Conservation (phyloP, 2,329 filamentous ascomycete genomes). For the Diaporthe capsici region DNA sequence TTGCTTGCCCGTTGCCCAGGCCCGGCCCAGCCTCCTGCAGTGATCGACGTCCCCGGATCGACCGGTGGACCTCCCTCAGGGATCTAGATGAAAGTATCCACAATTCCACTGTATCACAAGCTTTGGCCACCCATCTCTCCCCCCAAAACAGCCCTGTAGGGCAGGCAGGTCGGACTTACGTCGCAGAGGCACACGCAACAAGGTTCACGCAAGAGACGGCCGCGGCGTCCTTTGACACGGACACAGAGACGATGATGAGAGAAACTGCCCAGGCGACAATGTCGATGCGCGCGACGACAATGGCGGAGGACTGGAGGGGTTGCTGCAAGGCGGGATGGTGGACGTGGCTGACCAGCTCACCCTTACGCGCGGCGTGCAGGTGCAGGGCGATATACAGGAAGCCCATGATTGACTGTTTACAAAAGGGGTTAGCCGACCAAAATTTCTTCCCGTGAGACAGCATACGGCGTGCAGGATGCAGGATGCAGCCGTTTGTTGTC, state of each 20-base stretch:
- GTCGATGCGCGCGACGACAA: slow-evolving; percentile 48
- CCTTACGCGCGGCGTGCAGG: slow-evolving; percentile 46
- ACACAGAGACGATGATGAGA: slow-evolving; percentile 47
- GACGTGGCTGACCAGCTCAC: slow-evolving; percentile 43
- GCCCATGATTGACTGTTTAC: slow-evolving; percentile 48
- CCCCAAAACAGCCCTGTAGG: background rate
- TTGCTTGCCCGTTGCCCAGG: background rate
- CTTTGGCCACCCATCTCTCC: slow-evolving; percentile 10
- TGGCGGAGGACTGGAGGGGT: slow-evolving; percentile 50
- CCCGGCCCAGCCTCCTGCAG: slow-evolving; percentile 17
- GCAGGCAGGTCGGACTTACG: slow-evolving; percentile 43
- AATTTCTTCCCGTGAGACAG: background rate
- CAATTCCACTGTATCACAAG: slow-evolving; percentile 24
- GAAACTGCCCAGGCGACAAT: slow-evolving; percentile 49
- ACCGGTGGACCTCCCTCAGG: slow-evolving; percentile 29
- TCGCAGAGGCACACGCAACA: slow-evolving; percentile 46
- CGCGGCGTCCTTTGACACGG: slow-evolving; percentile 39
- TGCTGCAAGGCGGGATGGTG: slow-evolving; percentile 45
- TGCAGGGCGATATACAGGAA: slow-evolving; percentile 51
- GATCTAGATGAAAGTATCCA: slow-evolving; percentile 27
- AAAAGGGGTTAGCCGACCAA: slow-evolving; percentile 18
- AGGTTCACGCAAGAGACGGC: slow-evolving; percentile 46
- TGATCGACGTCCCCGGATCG: slow-evolving; percentile 40
- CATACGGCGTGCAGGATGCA: slow-evolving; percentile 10
- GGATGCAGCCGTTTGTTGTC: slow-evolving; percentile 28